Evolutionary conservation across 1,284 basidiomycete genomes (phyloP), one percentile per base, ranked within the genome.

Genomic region (Papiliotrema laurentii): DNA sequence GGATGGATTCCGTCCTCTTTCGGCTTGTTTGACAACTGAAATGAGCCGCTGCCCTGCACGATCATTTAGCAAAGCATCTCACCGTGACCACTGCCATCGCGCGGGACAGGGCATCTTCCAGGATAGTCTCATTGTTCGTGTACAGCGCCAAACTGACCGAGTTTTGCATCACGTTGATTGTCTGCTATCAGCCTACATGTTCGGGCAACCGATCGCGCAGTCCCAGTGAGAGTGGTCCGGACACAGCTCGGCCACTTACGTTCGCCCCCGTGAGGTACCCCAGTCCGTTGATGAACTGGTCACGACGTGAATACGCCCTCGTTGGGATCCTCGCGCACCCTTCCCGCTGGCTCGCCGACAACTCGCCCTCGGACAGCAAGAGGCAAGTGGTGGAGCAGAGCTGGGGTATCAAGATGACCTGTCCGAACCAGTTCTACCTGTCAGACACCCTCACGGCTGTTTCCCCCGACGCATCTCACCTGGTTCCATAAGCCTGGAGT

Each of bases 391-490:
- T 76, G 16, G 76, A 77, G 27, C 80, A 79, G 30, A 79, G 72
- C 47, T 73, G 72, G 1, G 84, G 83, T 49, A 50, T 50, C 37
- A 45, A 38, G 41, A 53, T 53, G 48, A 81, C 80, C 55, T 83
- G 84, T 6, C 78, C 79, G 60, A 78, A 83, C 84, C 84, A 86
- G 62, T 86, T 86, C 47, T 54, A 34, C 22, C 24, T 9, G 14
- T 5, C 26, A 35, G 5, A 18, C 13, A 14, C 22, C 9, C 16
- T 22, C 13, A 3, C 19, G 31, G 21, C 5, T 43, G 25, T 21
- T 18, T 33, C n/a, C 2, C 13, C 11, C 31, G 19, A 38, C 14
- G 18, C 9, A 28, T 16, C 53, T 21, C 37, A 45, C 53, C 47
- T 78, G 79, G 58, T 85, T 84, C 83, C 81, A 83, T 9, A 77